Base-by-base conservation (phyloP, 768 basidiomycete genomes). In the Auriscalpium microsporum region DNA sequence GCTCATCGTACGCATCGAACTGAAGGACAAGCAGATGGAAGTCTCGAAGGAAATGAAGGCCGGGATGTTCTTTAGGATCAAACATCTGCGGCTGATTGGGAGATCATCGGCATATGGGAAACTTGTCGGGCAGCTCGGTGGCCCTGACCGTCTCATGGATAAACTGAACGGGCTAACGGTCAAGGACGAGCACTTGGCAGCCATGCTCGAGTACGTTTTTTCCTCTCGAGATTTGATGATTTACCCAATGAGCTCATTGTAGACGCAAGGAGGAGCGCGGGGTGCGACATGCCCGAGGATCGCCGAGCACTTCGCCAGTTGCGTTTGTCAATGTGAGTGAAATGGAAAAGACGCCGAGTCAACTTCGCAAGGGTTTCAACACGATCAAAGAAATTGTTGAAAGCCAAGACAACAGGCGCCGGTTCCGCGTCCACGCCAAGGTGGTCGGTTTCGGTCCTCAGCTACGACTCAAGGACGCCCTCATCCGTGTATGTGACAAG, bases 91-190 rank as follows among this genome's bases (percentile, higher is more conserved):
- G 9, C 37, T 62, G 46, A 48, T 59, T 19, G 56, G 56, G 35
- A 55, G 33, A 23, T 45, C 16, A 50, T 35, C 21, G 38, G 60
- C 34, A 50, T 28, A 14, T 8, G 34, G 51, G 17, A 54, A 28
- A 47, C 37, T 60, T 34, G 37, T 60, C 9, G 58, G 61, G 10
- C 45, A 52, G 23, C 42, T 62, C 9, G 58, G 56, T 11, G 61
- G 58, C 7, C 56, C 60, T n/a, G 58, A 62, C 47, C 54, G 60
- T 9, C 61, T 62, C 38, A 52, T 62, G 19, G 50, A 56, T 17
- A 56, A 57, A 16, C 28, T 60, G 35, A 57, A 60, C 28, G 47
- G 19, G 5, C 52, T 52, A 3, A 57, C 34, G 9, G 49, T 56
- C 17, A 17, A 40, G n/a, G 60, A 61, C 16, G 53, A 55, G 28